Conservation (phyloP, 148 eudicot species). For the Amaranthus palmeri region DNA sequence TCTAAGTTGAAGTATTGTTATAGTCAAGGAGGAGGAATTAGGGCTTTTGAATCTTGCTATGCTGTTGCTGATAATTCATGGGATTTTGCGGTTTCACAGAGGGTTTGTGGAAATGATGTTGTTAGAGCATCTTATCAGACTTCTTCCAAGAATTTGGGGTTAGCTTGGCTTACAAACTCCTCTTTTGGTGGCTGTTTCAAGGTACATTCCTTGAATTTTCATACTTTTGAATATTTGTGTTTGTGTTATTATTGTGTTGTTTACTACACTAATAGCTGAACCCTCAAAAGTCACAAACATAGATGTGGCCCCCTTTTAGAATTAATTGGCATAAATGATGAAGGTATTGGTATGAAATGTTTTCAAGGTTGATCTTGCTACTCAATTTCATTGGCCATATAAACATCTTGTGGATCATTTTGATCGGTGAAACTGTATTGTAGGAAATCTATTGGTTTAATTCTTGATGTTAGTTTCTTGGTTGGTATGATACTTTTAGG, state of each 20-base stretch:
- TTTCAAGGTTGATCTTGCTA: background rate
- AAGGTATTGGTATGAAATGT: background rate
- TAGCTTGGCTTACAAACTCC: constrained; percentile 41
- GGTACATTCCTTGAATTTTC: constrained; percentile 20
- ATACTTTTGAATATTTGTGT: background rate
- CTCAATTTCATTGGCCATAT: no score
- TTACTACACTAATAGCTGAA: background rate
- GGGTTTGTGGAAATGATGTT: constrained; percentile 35
- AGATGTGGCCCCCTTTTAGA: no score
- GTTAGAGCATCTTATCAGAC: constrained; percentile 52
- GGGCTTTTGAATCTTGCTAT: constrained; percentile 48
- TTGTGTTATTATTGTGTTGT: background rate
- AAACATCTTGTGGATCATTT: no score
- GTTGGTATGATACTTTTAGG: no score
- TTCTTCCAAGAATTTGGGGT: constrained; percentile 33
- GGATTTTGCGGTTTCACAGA: constrained; percentile 45
- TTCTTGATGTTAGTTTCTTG: background rate
- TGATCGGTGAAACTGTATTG: no score
- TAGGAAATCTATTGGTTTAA: no score
- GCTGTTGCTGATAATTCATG: constrained; percentile 49
- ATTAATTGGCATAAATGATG: no score
- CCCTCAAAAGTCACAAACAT: no score
- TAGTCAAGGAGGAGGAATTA: constrained; percentile 34
- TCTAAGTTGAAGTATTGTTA: constrained; percentile 50
- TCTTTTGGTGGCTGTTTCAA: constrained; percentile 41